phyloP scores from a whole-genome alignment of 1,284 basidiomycete genomes.

The Coriolopsis trogii region DNA sequence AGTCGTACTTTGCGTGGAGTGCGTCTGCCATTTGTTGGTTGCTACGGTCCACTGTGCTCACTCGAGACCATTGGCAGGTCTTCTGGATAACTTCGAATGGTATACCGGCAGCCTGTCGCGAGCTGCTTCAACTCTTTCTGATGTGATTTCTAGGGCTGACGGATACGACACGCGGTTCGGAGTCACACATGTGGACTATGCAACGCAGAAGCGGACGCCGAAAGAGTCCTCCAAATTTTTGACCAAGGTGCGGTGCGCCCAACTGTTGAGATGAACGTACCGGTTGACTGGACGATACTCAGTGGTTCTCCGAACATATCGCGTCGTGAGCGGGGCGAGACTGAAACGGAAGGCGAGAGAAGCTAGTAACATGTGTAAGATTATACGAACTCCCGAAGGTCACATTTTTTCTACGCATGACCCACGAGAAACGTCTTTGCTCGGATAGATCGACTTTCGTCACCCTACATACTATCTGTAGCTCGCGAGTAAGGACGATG shows the following conservation, averaged over 20 bases:
- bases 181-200: conserved; percentile 67
- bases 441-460: too few relatives aligned
- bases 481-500: too few relatives aligned
- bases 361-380: too few relatives aligned
- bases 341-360: too few relatives aligned
- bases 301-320: conserved; percentile 21
- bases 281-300: neutral
- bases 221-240: conserved; percentile 67
- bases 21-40: conserved; percentile 14
- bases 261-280: too few relatives aligned
- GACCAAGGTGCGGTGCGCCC: conserved; percentile 30
- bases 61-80: conserved; percentile 39
- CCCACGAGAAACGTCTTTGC: too few relatives aligned
- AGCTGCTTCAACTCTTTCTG: neutral
- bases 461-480: too few relatives aligned
- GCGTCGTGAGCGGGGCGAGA: neutral
- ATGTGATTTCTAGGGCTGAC: conserved; percentile 46
- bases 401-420: too few relatives aligned
- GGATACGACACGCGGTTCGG: conserved; percentile 67
- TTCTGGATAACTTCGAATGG: conserved; percentile 81
- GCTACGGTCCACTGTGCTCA: neutral
- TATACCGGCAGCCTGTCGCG: too few relatives aligned
- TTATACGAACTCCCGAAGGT: too few relatives aligned
- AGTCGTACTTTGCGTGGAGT: conserved; percentile 78
- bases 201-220: conserved; percentile 66